These are phyloP conservation scores for Acer saccharum DNA, from an alignment of 345 rosid species.

Conservation along the genomic window DNA sequence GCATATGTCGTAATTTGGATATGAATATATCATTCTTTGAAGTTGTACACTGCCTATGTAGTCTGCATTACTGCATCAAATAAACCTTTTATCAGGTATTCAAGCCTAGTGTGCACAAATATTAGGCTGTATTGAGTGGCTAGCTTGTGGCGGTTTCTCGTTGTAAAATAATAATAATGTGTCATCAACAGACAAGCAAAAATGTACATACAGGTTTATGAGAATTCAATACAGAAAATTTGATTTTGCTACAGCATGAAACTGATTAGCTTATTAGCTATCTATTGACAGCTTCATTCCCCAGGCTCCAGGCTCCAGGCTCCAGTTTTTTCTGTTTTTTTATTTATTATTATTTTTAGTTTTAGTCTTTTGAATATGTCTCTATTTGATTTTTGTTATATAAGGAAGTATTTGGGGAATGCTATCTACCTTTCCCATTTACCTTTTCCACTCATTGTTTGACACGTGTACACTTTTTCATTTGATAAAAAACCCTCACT, in stretches of 20 bases:
- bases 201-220: neutral
- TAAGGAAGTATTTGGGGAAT: too few relatives aligned
- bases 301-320: neutral
- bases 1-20: slow-evolving; percentile 17
- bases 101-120: neutral
- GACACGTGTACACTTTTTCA: too few relatives aligned
- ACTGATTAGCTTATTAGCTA: neutral
- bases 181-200: neutral
- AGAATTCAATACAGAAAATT: slow-evolving; percentile 11
- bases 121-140: neutral
- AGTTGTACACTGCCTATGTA: slow-evolving; percentile 19
- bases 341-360: too few relatives aligned
- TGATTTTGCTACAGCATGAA: neutral
- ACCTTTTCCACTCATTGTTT: too few relatives aligned
- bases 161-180: neutral
- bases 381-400: neutral
- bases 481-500: too few relatives aligned
- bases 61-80: slow-evolving; percentile 13
- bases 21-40: slow-evolving; percentile 39
- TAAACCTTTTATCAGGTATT: neutral
- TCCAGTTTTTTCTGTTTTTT: neutral
- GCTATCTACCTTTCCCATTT: too few relatives aligned
- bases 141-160: neutral
- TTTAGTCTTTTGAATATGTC: neutral
- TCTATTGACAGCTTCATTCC: neutral